Base-by-base conservation (phyloP, 257 asterid species). In the Anisodus tanguticus region DNA sequence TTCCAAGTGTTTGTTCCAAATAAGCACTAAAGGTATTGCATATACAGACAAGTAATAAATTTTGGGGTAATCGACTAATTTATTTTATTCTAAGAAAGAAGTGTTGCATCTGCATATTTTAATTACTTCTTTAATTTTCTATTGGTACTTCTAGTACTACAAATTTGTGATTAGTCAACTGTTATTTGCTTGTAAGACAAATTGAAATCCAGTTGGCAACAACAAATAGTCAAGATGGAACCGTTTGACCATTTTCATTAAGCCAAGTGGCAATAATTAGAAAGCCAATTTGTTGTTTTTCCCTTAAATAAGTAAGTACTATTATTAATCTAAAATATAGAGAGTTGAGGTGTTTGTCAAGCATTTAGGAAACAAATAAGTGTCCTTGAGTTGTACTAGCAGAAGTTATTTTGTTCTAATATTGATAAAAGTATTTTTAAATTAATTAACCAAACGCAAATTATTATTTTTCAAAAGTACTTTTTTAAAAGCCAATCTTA, bases 141-240 rank as follows among this genome's bases (percentile, higher is more conserved):
- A 76, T 76, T 49, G 13, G 19, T 22, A 76, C 13, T 31, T 22
- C 13, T 22, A 49, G 10, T 76, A 49, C 11, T 76, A 76, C 45
- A 51, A 51, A 47, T 76, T 12, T 26, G 47, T 76, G 26, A 76
- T 53, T 76, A 76, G 64, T 51, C 81, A 76, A 76, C 26, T 51
- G 51, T 22, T 26, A 26, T 54, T 76, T 76, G 26, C 26, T 8
- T 76, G 8, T 51, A 51, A 51, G 81, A 76, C 26, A 76, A 76
- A 49, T 49, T 22, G 6, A 76, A 62, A 53, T 51, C 62, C 13
- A 22, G 45, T 2, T 51, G 15, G 81, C 62, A 45, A 4, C 16
- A 71, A 1, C 16, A 71, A 45, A 43, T 8, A 19, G 58, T 19
- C 57, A 72, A 71, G 17, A 19, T 45, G 17, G n/a, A 71, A 49